A percentile compares a stretch with the other conserved stretches of the same genome.
Conservation (phyloP, 2,329 filamentous ascomycete species). For the Aspergillus sp. region DNA sequence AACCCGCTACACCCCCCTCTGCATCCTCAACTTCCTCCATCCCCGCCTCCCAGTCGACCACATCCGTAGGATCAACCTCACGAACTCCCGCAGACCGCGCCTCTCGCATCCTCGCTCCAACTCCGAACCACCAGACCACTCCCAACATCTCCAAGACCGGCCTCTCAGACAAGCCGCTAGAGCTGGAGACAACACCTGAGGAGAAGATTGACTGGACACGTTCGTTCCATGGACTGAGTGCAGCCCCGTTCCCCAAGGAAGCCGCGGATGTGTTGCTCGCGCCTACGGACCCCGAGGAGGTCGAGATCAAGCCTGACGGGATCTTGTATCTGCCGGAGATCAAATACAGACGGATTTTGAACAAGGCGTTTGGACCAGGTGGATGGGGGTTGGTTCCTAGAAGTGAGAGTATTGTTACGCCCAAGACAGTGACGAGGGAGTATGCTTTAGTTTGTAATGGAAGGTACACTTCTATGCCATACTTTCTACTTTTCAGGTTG, state of each 20-base stretch:
- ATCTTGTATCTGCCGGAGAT: conserved; percentile 96
- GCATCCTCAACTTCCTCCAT: not conserved
- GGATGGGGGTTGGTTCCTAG: conserved; percentile 91
- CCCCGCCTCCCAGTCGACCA: not conserved
- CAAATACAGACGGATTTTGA: conserved; percentile 89
- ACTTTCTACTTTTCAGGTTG: not conserved
- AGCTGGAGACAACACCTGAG: conserved; percentile 20
- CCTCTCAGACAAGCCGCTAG: conserved; percentile 28
- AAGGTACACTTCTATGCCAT: conserved; percentile 49
- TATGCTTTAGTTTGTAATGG: conserved; percentile 87
- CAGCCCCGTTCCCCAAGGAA: conserved; percentile 63
- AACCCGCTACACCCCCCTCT: conserved; percentile 6
- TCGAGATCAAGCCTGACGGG: conserved; percentile 96
- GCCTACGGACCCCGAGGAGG: conserved; percentile 63
- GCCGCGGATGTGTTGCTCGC: conserved; percentile 61
- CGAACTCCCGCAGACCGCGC: conserved; percentile 10
- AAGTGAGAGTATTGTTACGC: conserved; percentile 77
- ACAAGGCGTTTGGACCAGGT: conserved; percentile 85
- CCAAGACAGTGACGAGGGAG: conserved; percentile 74
- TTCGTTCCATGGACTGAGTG: conserved; percentile 73
- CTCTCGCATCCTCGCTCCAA: conserved; percentile 13
- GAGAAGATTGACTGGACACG: conserved; percentile 69
- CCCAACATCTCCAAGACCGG: conserved; percentile 35
- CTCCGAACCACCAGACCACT: conserved; percentile 24
- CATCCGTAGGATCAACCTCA: conserved; percentile 1